Percentiles rank a stretch among this genome's conserved stretches.
Conservation (phyloP, 306 rosid genomes). For the Oxytropis ochrocephala region DNA sequence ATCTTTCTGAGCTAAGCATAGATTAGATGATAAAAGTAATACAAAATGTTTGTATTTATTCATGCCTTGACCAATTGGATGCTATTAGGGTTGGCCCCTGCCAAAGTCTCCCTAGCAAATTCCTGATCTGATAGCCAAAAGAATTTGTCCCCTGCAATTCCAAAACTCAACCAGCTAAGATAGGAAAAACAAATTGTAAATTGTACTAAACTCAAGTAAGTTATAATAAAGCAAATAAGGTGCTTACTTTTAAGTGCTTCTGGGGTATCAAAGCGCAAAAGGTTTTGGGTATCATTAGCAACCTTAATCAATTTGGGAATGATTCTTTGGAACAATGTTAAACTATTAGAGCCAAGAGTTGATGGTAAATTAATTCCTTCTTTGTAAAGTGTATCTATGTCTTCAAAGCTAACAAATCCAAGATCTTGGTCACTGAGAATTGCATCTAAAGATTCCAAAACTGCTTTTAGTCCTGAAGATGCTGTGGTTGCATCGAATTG, state of each 20-base stretch:
- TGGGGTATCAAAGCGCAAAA: constrained; percentile 45
- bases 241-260: constrained; percentile 35
- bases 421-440: constrained; percentile 11
- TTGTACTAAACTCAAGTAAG: not conserved
- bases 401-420: constrained; percentile 38
- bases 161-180: not conserved
- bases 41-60: not conserved
- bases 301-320: constrained; percentile 31
- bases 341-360: not conserved
- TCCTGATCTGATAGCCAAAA: constrained; percentile 80
- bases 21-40: not conserved
- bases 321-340: constrained; percentile 3
- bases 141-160: constrained; percentile 60
- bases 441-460: constrained; percentile 27
- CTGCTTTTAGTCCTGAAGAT: constrained; percentile 27
- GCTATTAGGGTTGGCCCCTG: constrained; percentile 42
- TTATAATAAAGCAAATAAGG: not conserved
- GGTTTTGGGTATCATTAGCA: constrained; percentile 18
- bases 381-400: constrained; percentile 41
- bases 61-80: constrained; percentile 37
- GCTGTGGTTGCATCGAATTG: constrained; percentile 32
- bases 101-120: constrained; percentile 50
- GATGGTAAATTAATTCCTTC: constrained; percentile 31
- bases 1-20: not conserved
- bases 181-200: not conserved